A percentile compares a stretch with the other conserved stretches of the same genome.
These are phyloP conservation scores for Leccinum olivaceopallidum DNA, from an alignment of 768 basidiomycete genomes.

Conservation along the genomic window DNA sequence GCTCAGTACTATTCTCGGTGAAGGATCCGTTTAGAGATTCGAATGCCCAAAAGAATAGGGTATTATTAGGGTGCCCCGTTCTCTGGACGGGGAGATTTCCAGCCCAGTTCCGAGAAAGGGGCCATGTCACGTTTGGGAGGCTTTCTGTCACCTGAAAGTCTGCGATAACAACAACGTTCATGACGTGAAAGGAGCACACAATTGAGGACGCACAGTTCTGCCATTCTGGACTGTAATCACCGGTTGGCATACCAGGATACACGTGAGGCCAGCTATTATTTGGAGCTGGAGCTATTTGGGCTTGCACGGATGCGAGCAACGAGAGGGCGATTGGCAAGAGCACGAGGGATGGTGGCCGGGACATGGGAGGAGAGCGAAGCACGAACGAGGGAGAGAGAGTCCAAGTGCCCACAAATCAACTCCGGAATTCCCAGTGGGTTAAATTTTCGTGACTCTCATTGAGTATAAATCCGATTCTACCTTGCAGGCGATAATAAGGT, in stretches of 20 bases:
- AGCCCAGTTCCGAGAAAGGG: conserved; percentile 52
- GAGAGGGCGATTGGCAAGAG: not conserved
- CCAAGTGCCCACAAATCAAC: too few species aligned
- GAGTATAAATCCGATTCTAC: too few species aligned
- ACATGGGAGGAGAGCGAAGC: not conserved
- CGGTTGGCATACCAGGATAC: conserved; percentile 43
- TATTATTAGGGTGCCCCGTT: conserved; percentile 60
- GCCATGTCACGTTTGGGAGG: conserved; percentile 60
- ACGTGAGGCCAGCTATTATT: conserved; percentile 34
- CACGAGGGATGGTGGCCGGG: not conserved
- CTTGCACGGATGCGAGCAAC: not conserved
- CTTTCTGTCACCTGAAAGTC: conserved; percentile 57
- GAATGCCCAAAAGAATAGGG: conserved; percentile 65
- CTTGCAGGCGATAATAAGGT: too few species aligned
- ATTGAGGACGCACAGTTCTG: conserved; percentile 49
- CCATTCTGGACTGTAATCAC: conserved; percentile 56
- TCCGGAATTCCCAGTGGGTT: too few species aligned
- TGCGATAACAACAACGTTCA: conserved; percentile 21
- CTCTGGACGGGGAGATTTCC: conserved; percentile 65
- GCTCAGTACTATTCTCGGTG: conserved; percentile 43
- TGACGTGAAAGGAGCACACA: not conserved
- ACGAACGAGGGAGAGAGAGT: not conserved
- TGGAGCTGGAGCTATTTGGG: not conserved
- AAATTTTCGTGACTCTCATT: too few species aligned
- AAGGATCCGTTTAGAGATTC: conserved; percentile 58